Base-by-base conservation (phyloP, 2,329 filamentous ascomycete genomes). In the Penicillium sp. region DNA sequence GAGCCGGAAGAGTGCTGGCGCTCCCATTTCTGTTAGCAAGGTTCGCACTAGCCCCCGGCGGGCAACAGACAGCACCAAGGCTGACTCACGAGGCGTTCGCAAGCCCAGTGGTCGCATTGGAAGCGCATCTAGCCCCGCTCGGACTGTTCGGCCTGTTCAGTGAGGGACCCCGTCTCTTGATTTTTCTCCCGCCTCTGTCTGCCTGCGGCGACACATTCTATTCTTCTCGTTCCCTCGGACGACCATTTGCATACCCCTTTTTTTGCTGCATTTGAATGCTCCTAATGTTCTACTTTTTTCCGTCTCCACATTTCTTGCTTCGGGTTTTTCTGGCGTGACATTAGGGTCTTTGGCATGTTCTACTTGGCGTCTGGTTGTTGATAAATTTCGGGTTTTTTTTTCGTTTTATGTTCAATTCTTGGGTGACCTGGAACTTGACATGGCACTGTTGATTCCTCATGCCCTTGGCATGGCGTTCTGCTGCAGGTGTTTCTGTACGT, bases 1-100 rank as follows among this genome's bases (percentile, higher is more conserved):
- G 6, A 72, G 76, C 46, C 75, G 78, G 31, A 83, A 85, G 63
- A 84, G 83, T 35, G 74, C 77, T 31, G 76, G 73, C 46, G 78
- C 76, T 59, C 70, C 75, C 71, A 80, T 77, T 73, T 76, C 77
- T 56, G 72, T 89, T 63, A 80, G 81, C 71, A 90, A 89, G 75
- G 82, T 89, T 58, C 85, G 88, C 48, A 75, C 79, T 4, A 81
- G 83, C 63, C 83, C 82, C 49, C 69, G 74, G 23, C 66, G 74
- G 53, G 67, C 64, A 18, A 73, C 73, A 2, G 74, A 76, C 42
- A 70, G 66, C 59, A 69, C 44, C 49, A 63, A 70, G 51, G 69
- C 69, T 49, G 75, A 76, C 18, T 67, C 69, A 9, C 69, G 69
- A 44, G 75, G 75, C 9, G 70, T 80, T 43, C 73, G 78, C 44